phyloP scores from a whole-genome alignment of 768 basidiomycete genomes.

The Calocybe gangraenosa region DNA sequence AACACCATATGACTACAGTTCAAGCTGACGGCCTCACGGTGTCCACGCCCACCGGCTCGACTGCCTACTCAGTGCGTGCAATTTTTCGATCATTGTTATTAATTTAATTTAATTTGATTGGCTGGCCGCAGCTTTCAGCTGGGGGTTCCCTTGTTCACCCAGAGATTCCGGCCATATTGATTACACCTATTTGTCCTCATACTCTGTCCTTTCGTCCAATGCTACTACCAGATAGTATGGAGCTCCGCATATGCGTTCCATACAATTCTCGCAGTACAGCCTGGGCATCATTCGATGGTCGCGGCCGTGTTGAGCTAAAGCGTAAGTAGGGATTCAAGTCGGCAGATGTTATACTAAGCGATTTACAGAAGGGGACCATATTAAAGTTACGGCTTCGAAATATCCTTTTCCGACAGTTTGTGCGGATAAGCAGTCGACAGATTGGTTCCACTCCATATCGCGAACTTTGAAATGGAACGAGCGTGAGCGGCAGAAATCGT shows the following conservation, averaged over 20 bases:
- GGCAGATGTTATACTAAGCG: conserved; percentile 6
- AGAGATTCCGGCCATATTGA: conserved; percentile 93
- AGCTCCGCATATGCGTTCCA: conserved; percentile 96
- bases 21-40: conserved; percentile 96
- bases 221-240: conserved; percentile 98
- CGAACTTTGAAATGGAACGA: conserved; percentile 99
- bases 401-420: conserved; percentile 99
- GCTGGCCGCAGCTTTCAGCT: conserved; percentile 66
- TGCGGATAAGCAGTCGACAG: conserved; percentile 94
- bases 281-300: conserved; percentile 98
- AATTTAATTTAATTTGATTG: conserved; percentile 7
- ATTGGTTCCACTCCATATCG: conserved; percentile 98
- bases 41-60: conserved; percentile 96
- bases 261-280: conserved; percentile 98
- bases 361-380: conserved; percentile 91
- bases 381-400: conserved; percentile 95
- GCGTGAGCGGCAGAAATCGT: conserved; percentile 96
- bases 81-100: not conserved
- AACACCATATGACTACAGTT: conserved; percentile 98
- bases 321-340: conserved; percentile 52
- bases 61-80: conserved; percentile 87
- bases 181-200: conserved; percentile 97
- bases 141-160: conserved; percentile 98
- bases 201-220: conserved; percentile 98
- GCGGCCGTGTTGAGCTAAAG: conserved; percentile 92